A percentile compares a stretch with the other conserved stretches of the same genome.
Evolutionary conservation across 2,329 filamentous ascomycete genomes (phyloP).

Genomic region (Capronia epimyces): DNA sequence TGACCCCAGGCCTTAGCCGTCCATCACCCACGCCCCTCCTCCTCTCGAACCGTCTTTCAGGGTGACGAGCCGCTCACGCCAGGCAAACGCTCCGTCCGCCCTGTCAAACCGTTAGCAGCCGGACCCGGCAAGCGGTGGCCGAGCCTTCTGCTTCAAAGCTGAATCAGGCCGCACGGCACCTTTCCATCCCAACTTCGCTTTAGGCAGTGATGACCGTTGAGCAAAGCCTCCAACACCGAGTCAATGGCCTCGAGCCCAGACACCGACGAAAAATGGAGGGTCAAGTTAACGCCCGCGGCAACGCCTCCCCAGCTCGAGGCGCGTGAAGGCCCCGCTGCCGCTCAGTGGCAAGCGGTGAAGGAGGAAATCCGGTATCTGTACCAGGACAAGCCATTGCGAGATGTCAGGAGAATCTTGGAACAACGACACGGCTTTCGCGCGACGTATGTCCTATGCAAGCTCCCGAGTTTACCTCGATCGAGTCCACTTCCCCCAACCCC

Average conservation of each 20-base stretch:
- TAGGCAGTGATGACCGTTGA: slow-evolving; percentile 23
- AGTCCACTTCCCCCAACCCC: slow-evolving; percentile 1
- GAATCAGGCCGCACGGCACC: neutral
- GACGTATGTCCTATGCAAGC: slow-evolving; percentile 24
- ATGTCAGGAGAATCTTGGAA: slow-evolving; percentile 25
- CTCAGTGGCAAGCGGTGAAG: slow-evolving; percentile 26
- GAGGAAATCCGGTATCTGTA: slow-evolving; percentile 26
- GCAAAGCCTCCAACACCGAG: slow-evolving; percentile 12
- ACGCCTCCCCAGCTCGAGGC: slow-evolving; percentile 19
- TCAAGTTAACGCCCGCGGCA: slow-evolving; percentile 9
- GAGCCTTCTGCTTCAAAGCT: slow-evolving; percentile 3
- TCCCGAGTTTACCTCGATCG: neutral
- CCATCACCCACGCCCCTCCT: slow-evolving; percentile 18
- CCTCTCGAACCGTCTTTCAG: slow-evolving; percentile 9
- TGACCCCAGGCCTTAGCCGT: slow-evolving; percentile 4
- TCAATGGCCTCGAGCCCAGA: slow-evolving; percentile 23
- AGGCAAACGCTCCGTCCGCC: slow-evolving; percentile 15
- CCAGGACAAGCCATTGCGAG: slow-evolving; percentile 25
- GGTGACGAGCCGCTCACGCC: slow-evolving; percentile 16
- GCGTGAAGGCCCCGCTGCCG: slow-evolving; percentile 23
- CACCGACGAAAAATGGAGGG: slow-evolving; percentile 11
- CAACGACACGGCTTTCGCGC: slow-evolving; percentile 26
- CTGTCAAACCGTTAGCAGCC: slow-evolving; percentile 3
- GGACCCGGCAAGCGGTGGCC: slow-evolving; percentile 1
- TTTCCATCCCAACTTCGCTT: slow-evolving; percentile 15